Conservation (phyloP, 371 early-diverging fungal species). For the Actinomortierella wolfii region DNA sequence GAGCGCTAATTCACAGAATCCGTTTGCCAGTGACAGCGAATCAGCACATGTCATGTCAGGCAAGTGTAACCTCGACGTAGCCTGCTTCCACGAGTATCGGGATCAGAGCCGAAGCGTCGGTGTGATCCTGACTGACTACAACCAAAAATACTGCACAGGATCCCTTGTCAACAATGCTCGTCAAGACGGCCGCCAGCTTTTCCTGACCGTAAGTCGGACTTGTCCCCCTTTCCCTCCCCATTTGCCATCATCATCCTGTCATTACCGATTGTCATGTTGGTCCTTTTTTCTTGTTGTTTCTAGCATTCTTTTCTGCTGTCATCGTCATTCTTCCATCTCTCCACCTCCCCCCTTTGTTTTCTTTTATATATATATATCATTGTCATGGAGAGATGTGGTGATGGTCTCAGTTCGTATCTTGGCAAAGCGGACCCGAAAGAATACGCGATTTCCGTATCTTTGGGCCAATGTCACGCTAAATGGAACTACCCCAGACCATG, state of each 20-base stretch:
- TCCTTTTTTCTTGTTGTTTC: background rate
- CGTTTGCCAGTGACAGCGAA: background rate
- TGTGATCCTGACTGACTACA: constrained; percentile 52
- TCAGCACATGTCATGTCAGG: constrained; percentile 36
- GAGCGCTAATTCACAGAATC: constrained; percentile 1
- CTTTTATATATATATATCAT: constrained; percentile 42
- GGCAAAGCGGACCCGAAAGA: no score
- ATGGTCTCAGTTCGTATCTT: no score
- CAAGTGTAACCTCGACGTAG: constrained; percentile 54
- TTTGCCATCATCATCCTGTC: no score
- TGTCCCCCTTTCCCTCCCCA: no score
- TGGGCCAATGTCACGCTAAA: no score
- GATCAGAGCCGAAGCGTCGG: constrained; percentile 54
- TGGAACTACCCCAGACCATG: no score
- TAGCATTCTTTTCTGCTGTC: background rate
- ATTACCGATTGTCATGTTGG: no score
- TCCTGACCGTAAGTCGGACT: constrained; percentile 49
- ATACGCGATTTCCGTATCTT: no score
- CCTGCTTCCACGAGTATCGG: constrained; percentile 45
- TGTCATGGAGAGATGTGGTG: constrained; percentile 7
- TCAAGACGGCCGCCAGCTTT: constrained; percentile 54
- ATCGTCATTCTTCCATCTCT: background rate
- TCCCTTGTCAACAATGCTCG: constrained; percentile 54
- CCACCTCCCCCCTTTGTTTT: constrained; percentile 39
- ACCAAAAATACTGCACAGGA: constrained; percentile 57